A percentile compares a stretch with the other conserved stretches of the same genome.
phyloP scores from a whole-genome alignment of 352 stramenopile species.

The Phytophthora syringae region DNA sequence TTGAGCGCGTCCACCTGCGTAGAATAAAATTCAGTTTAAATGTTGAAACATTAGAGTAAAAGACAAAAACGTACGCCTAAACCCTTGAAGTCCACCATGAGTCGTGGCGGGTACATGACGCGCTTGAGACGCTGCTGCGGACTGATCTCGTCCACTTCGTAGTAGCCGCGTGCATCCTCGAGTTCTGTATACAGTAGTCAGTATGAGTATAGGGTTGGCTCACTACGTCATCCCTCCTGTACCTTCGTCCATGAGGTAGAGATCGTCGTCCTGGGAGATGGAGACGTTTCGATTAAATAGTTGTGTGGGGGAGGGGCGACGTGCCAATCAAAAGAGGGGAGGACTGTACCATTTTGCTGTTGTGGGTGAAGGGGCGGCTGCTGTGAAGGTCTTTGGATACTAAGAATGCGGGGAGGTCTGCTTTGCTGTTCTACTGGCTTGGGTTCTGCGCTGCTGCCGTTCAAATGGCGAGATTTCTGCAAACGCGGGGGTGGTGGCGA shows the following conservation, averaged over 20 bases:
- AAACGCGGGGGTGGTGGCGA: background rate
- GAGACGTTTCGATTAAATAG: background rate
- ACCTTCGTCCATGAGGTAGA: constrained; percentile 60
- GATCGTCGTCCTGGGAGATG: constrained; percentile 45
- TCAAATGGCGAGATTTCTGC: constrained; percentile 38
- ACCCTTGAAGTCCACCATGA: constrained; percentile 89
- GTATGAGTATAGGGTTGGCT: too few species aligned
- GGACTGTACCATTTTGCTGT: constrained; percentile 29
- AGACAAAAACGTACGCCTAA: constrained; percentile 55
- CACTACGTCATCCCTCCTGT: constrained; percentile 2
- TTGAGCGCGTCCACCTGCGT: constrained; percentile 74
- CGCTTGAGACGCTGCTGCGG: constrained; percentile 53
- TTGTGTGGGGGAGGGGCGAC: background rate
- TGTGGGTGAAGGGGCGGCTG: background rate
- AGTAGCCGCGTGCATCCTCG: constrained; percentile 35
- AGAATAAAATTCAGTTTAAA: constrained; percentile 10
- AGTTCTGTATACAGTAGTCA: constrained; percentile 35
- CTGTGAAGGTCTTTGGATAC: too few species aligned
- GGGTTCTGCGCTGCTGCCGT: constrained; percentile 27
- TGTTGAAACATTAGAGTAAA: too few species aligned
- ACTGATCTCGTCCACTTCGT: constrained; percentile 29
- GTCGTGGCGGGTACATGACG: constrained; percentile 68
- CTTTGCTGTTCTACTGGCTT: background rate
- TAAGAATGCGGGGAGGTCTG: too few species aligned
- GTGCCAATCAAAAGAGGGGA: background rate